A percentile compares a stretch with the other conserved stretches of the same genome.
Conservation (phyloP, 768 basidiomycete species). For the Tricholoma saponaceum region DNA sequence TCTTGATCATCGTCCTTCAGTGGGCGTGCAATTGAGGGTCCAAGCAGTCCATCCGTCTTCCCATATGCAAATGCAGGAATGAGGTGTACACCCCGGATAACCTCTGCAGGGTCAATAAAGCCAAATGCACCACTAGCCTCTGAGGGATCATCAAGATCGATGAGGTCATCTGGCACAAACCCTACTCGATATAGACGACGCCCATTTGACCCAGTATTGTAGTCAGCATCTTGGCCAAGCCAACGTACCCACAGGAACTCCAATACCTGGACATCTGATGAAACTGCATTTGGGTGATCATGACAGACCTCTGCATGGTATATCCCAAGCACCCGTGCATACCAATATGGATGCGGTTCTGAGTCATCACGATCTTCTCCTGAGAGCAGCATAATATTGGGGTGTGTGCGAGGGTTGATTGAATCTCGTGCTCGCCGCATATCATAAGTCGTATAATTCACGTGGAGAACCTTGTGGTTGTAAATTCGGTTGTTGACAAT, state of each 20-base stretch:
- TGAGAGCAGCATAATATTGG: slow-evolving; percentile 25
- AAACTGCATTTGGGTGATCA: slow-evolving; percentile 1
- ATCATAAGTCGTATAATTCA: slow-evolving; percentile 42
- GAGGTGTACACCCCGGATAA: background rate
- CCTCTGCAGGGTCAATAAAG: background rate
- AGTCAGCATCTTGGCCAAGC: slow-evolving; percentile 25
- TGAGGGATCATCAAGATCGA: background rate
- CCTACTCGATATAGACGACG: slow-evolving; percentile 31
- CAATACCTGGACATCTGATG: slow-evolving; percentile 16
- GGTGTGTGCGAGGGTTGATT: slow-evolving; percentile 16
- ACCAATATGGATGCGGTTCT: slow-evolving; percentile 20
- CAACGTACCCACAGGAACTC: slow-evolving; percentile 40
- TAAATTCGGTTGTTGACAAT: slow-evolving; percentile 23
- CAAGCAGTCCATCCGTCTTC: background rate
- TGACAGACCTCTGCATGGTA: slow-evolving; percentile 19
- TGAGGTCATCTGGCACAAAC: slow-evolving; percentile 10
- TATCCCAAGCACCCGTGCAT: slow-evolving; percentile 19
- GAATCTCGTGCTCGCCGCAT: slow-evolving; percentile 30
- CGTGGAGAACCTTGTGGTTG: slow-evolving; percentile 23
- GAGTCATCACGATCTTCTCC: slow-evolving; percentile 4
- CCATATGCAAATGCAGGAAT: background rate
- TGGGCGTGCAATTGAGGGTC: background rate
- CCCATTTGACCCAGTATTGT: slow-evolving; percentile 19
- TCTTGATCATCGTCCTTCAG: background rate
- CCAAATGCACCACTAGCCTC: background rate